Conservation (phyloP, 2,329 filamentous ascomycete species). For the Curvularia hawaiiensis region DNA sequence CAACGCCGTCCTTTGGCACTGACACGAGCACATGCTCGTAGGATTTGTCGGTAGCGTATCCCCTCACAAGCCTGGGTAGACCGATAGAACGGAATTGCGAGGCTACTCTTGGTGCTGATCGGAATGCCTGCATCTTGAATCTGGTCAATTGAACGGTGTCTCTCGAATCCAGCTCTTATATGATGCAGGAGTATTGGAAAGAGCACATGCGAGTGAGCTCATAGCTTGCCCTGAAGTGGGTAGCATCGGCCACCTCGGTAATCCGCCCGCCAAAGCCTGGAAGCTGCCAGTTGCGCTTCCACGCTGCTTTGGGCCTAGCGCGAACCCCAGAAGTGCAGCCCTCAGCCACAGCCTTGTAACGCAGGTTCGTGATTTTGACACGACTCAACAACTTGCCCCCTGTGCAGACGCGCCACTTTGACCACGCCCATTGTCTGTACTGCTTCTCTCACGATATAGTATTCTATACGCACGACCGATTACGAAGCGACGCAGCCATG, state of each 20-base stretch:
- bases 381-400: constrained; percentile 31
- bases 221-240: constrained; percentile 21
- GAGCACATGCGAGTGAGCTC: background rate
- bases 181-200: background rate
- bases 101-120: constrained; percentile 65
- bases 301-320: constrained; percentile 9
- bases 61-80: constrained; percentile 61
- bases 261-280: constrained; percentile 17
- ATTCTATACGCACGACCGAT: background rate
- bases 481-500: constrained; percentile 58
- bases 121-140: constrained; percentile 55
- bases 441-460: background rate
- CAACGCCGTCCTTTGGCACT: constrained; percentile 84
- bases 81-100: constrained; percentile 62
- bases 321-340: constrained; percentile 1
- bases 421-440: constrained; percentile 7
- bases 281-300: constrained; percentile 1
- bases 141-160: constrained; percentile 12
- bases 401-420: constrained; percentile 7
- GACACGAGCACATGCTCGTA: constrained; percentile 87
- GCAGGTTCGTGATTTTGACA: constrained; percentile 35
- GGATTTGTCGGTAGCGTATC: constrained; percentile 52
- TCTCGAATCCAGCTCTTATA: constrained; percentile 1
- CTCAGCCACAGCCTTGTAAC: constrained; percentile 32
- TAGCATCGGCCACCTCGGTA: constrained; percentile 39